phyloP scores from a whole-genome alignment of 2,329 filamentous ascomycete species.

The Bipolaris victoriae region DNA sequence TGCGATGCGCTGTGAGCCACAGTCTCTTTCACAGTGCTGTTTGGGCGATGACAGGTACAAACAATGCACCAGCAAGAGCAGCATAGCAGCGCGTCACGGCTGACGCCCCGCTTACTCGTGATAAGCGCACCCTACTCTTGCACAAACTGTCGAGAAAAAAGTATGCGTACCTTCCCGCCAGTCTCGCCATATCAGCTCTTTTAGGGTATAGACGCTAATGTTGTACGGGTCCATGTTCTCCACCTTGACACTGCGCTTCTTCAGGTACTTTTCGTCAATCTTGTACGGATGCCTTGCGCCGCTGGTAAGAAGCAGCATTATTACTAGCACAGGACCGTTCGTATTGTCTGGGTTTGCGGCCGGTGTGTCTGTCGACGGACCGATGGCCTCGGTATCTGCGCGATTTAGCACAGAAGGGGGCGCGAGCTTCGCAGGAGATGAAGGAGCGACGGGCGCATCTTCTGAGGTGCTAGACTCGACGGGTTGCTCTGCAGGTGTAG shows the following conservation, averaged over 20 bases:
- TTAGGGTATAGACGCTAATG: conserved; percentile 91
- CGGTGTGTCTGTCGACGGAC: conserved; percentile 55
- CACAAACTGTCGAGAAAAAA: not conserved
- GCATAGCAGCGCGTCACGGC: not conserved
- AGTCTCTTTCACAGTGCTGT: not conserved
- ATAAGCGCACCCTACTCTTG: not conserved
- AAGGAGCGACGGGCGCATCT: conserved; percentile 17
- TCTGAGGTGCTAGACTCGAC: conserved; percentile 20
- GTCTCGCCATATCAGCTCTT: conserved; percentile 90
- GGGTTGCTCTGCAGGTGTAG: conserved; percentile 18
- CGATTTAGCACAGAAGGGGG: conserved; percentile 39
- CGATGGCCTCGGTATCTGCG: conserved; percentile 54
- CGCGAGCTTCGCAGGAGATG: conserved; percentile 29
- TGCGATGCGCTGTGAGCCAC: not conserved
- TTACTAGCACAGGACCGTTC: conserved; percentile 63
- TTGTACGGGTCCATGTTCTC: conserved; percentile 81
- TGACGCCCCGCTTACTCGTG: not conserved
- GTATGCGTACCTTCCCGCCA: conserved; percentile 73
- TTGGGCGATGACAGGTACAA: not conserved
- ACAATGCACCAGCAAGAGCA: not conserved
- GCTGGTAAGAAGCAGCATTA: conserved; percentile 81
- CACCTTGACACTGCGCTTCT: conserved; percentile 77
- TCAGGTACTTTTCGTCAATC: conserved; percentile 84
- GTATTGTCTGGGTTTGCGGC: conserved; percentile 47
- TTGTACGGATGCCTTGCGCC: conserved; percentile 88